phyloP scores from a whole-genome alignment of 1,284 basidiomycete species.

The Farysia itapuensis region DNA sequence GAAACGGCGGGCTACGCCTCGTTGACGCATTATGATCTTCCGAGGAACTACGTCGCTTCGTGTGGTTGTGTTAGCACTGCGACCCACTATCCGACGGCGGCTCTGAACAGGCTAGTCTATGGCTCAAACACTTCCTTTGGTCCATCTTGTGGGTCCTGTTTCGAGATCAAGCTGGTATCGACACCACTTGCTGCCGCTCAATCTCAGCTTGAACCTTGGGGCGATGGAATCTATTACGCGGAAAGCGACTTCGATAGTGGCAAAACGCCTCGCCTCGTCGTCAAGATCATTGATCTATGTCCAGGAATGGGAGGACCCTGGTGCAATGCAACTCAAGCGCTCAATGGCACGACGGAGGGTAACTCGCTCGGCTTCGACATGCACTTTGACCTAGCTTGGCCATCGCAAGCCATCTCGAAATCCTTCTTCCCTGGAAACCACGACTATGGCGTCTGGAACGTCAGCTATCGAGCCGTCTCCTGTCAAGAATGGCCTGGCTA shows the following conservation, averaged over 20 bases:
- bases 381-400: conserved; percentile 54
- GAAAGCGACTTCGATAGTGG: conserved; percentile 8
- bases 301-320: conserved; percentile 34
- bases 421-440: conserved; percentile 41
- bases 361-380: conserved; percentile 40
- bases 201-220: conserved; percentile 14
- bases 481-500: conserved; percentile 41
- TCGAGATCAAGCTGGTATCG: conserved; percentile 29
- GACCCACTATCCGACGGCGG: conserved; percentile 42
- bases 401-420: conserved; percentile 26
- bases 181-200: conserved; percentile 25
- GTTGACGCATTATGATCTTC: conserved; percentile 49
- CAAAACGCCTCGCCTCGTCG: conserved; percentile 35
- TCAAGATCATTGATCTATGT: conserved; percentile 47
- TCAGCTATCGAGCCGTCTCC: conserved; percentile 32
- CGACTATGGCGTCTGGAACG: conserved; percentile 51
- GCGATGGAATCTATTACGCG: conserved; percentile 34
- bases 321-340: conserved; percentile 36
- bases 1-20: conserved; percentile 32
- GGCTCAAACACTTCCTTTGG: conserved; percentile 43
- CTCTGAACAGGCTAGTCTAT: conserved; percentile 38
- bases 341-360: conserved; percentile 10
- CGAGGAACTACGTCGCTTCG: conserved; percentile 39
- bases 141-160: conserved; percentile 41
- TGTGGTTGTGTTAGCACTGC: conserved; percentile 45